Base-by-base conservation (phyloP, 1,284 basidiomycete species). In the Trichosporon asahii region DNA sequence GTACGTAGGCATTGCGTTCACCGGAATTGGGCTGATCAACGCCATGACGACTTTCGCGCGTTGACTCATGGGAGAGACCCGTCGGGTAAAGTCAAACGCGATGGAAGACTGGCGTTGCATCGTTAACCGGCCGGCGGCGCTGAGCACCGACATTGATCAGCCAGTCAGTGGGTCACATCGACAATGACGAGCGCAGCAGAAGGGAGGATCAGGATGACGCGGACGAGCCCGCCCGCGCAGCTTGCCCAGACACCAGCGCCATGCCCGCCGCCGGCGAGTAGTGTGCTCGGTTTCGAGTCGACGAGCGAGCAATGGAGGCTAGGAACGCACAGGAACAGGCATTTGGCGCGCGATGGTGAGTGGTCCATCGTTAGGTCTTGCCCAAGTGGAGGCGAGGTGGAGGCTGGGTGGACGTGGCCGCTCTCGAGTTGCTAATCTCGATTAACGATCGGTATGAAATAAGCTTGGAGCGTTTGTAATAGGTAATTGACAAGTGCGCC, bases 361-460 rank as follows among this genome's bases (percentile, higher is more conserved):
- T 44, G 40, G 40, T 21, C 12, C 49, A 53, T 21, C 29, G 21
- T 14, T n/a, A n/a, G 29, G 29, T 25, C 55, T 12, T 14, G 27
- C 27, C n/a, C n/a, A n/a, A n/a, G n/a, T 61, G 57, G 57, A 61
- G 29, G 57, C 57, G 27, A 61, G 23, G 57, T 61, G 57, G 57
- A 61, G 57, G 57, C n/a, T 31, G 57, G 57, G 57, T 61, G 57
- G 57, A 61, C 57, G 57, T 31, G 57, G 57, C 57, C 57, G 57
- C 55, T 31, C 29, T 31, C 29, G 12, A 29, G 57, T 61, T 61
- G 57, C 57, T 61, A 61, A 61, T 61, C 57, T 31, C 18, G 27
- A 61, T 61, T 61, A 61, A 61, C 57, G 57, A 61, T 61, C 57
- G 57, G 18, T n/a, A 31, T 61, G 27, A 61, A 61, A 61, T 31